phyloP scores from a whole-genome alignment of 2,329 filamentous ascomycete species.

The Penicillium brevicompactum region DNA sequence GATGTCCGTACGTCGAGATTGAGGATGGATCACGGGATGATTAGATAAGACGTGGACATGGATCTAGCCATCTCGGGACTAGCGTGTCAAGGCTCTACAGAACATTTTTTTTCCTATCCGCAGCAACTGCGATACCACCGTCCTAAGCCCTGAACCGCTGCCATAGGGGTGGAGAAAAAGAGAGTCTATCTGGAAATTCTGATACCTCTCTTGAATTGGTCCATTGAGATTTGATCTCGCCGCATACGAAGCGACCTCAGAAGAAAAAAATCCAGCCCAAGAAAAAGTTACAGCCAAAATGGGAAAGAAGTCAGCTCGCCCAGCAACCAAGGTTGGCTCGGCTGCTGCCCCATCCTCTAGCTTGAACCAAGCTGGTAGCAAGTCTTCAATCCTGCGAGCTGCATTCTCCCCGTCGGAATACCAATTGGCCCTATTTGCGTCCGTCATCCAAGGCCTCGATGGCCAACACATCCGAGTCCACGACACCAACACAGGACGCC shows the following conservation, averaged over 20 bases:
- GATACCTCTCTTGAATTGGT: conserved; percentile 3
- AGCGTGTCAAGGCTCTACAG: conserved; percentile 39
- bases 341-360: conserved; percentile 41
- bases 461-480: conserved; percentile 56
- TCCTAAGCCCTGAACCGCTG: conserved; percentile 28
- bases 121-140: conserved; percentile 31
- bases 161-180: conserved; percentile 18
- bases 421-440: conserved; percentile 56
- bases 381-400: conserved; percentile 52
- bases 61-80: conserved; percentile 33
- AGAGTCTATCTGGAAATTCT: conserved; percentile 12
- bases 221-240: neutral
- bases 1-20: neutral
- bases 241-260: conserved; percentile 17
- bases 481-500: conserved; percentile 51
- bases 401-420: conserved; percentile 54
- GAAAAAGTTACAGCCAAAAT: conserved; percentile 34
- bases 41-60: conserved; percentile 34
- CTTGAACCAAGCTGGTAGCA: conserved; percentile 41
- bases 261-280: conserved; percentile 8
- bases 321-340: conserved; percentile 48
- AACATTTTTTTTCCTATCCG: conserved; percentile 47
- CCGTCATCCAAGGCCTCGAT: conserved; percentile 56
- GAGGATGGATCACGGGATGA: conserved; percentile 16
- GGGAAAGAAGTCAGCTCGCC: conserved; percentile 50